Conservation (phyloP, 2,329 filamentous ascomycete genomes). For the Thermothelomyces thermophilus region DNA sequence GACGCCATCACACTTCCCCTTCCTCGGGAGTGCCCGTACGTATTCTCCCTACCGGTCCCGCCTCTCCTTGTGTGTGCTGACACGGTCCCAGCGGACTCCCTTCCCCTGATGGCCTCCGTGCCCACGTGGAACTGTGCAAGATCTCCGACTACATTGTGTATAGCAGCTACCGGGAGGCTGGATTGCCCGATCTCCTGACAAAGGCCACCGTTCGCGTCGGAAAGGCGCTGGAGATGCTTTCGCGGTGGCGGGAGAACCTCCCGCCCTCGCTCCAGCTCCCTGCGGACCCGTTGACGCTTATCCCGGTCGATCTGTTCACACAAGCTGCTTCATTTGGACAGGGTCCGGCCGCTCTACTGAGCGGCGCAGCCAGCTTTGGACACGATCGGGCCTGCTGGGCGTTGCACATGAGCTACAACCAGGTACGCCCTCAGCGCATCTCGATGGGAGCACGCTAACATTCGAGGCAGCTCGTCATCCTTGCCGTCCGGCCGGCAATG, state of each 20-base stretch:
- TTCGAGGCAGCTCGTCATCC: slow-evolving; percentile 38
- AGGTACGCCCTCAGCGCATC: slow-evolving; percentile 24
- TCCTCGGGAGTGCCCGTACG: slow-evolving; percentile 38
- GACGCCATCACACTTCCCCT: slow-evolving; percentile 40
- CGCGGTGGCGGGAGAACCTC: slow-evolving; percentile 35
- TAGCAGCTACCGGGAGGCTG: slow-evolving; percentile 36
- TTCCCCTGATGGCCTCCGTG: slow-evolving; percentile 37
- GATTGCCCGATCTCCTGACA: slow-evolving; percentile 12
- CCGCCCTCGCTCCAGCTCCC: slow-evolving; percentile 34
- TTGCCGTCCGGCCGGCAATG: slow-evolving; percentile 43
- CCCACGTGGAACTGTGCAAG: slow-evolving; percentile 41
- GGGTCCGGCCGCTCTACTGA: not conserved
- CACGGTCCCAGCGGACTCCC: slow-evolving; percentile 35
- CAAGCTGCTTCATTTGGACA: slow-evolving; percentile 5
- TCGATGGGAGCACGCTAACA: slow-evolving; percentile 3
- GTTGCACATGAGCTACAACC: slow-evolving; percentile 45
- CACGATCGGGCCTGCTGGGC: slow-evolving; percentile 38
- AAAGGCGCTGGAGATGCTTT: slow-evolving; percentile 36
- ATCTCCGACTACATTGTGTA: slow-evolving; percentile 44
- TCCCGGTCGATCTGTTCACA: slow-evolving; percentile 9
- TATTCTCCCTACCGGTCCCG: not conserved
- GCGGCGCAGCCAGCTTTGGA: slow-evolving; percentile 25
- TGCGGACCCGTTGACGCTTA: slow-evolving; percentile 21
- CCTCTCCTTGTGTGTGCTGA: slow-evolving; percentile 9
- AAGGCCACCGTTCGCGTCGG: slow-evolving; percentile 32